Evolutionary conservation across 352 stramenopile species (phyloP), one percentile per base, ranked within the genome.

Genomic region (Aphanomyces cochlioides): DNA sequence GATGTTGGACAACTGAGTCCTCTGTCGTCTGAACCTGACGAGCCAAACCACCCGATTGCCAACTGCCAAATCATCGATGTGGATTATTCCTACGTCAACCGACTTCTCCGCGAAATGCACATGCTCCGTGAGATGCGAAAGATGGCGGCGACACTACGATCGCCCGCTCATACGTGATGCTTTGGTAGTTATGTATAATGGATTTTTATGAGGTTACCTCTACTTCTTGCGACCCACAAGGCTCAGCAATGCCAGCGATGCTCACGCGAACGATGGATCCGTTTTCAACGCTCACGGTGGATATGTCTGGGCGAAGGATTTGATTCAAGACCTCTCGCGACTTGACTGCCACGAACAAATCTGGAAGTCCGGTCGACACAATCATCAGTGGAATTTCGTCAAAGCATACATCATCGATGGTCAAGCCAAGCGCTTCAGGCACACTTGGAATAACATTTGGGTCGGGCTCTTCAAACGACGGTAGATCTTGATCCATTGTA

Each of bases 81-180:
- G 41, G 21, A 67, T 28, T 67, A 67, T 19, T 41, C 59, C 6
- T n/a, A 21, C 4, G 39, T 50, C 2, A 67, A 67, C 41, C 59
- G 43, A 40, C 39, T 67, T 28, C 41, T 67, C 39, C 59, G 59
- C 6, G 59, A 67, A 15, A 40, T 67, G 39, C 59, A 67, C 21
- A 57, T 43, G 41, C 59, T 56, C 17, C 59, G 59, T 28, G 39
- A 67, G 43, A 21, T 56, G 59, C 39, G 59, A 17, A 67, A 56
- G 43, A 41, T 12, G 10, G 43, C 28, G 2, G 28, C 28, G 28
- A 28, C 28, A 28, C 28, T 28, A 28, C 28, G 28, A 28, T 28
- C 28, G 2, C 28, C 28, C 28, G 28, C 28, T 28, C 28, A 28
- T 28, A 28, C 28, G 28, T 28, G 28, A 28, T 2, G 28, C 28